phyloP scores from a whole-genome alignment of 805 yeast species.

The Saturnispora mendoncae region DNA sequence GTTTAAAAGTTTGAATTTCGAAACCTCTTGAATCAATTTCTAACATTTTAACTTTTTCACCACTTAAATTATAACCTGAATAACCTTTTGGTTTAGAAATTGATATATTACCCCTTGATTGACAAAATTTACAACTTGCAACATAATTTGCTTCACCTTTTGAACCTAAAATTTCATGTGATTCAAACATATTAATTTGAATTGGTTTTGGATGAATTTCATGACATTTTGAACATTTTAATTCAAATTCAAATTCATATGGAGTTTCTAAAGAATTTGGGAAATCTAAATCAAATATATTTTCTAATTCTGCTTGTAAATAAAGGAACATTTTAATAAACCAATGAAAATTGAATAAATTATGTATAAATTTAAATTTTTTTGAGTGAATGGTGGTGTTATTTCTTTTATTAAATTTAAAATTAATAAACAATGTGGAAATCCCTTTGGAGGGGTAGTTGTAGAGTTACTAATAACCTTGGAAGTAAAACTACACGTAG shows the following conservation, averaged over 20 bases:
- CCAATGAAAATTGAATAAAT: not conserved
- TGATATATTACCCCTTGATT: slow-evolving; percentile 19
- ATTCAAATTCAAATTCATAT: slow-evolving; percentile 65
- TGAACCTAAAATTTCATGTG: slow-evolving; percentile 57
- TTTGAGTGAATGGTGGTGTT: not conserved
- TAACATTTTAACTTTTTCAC: slow-evolving; percentile 40
- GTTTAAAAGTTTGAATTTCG: slow-evolving; percentile 58
- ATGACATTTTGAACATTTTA: slow-evolving; percentile 73
- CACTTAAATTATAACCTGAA: slow-evolving; percentile 28
- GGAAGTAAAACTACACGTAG: not conserved
- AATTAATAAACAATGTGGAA: not conserved
- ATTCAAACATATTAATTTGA: slow-evolving; percentile 57
- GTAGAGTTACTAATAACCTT: not conserved
- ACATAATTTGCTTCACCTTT: slow-evolving; percentile 80
- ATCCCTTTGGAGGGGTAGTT: not conserved
- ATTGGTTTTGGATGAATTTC: slow-evolving; percentile 67
- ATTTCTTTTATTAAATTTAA: no score
- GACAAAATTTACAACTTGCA: slow-evolving; percentile 35
- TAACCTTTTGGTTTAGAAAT: slow-evolving; percentile 20
- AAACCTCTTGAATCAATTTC: slow-evolving; percentile 83
- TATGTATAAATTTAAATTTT: not conserved
- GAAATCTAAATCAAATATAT: slow-evolving; percentile 22
- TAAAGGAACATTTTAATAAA: slow-evolving; percentile 15
- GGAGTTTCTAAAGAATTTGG: slow-evolving; percentile 31
- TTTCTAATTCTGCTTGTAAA: slow-evolving; percentile 30